Percentiles rank a stretch among this genome's conserved stretches.
phyloP scores from a whole-genome alignment of 495 filamentous ascomycete genomes.

The Bacidia rubella region DNA sequence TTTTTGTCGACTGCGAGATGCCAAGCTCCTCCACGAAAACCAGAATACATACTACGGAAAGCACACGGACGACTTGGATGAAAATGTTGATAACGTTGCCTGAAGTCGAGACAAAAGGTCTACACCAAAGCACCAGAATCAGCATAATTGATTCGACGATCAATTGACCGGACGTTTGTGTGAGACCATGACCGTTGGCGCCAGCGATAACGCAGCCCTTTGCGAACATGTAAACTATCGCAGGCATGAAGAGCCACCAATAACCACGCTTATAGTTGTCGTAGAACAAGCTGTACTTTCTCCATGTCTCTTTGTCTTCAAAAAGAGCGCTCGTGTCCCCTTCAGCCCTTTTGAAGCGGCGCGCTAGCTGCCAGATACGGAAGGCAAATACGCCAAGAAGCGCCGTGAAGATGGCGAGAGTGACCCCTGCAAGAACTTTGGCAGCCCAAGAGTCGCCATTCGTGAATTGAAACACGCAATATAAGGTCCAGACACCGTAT shows the following conservation, averaged over 20 bases:
- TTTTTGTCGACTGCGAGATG: conserved; percentile 88
- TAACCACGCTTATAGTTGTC: conserved; percentile 84
- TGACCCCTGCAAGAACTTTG: conserved; percentile 70
- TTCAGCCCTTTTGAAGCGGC: conserved; percentile 55
- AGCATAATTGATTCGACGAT: conserved; percentile 63
- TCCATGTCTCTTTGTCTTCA: conserved; percentile 82
- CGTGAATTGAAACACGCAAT: conserved; percentile 91
- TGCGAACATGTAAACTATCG: conserved; percentile 84
- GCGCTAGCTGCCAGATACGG: conserved; percentile 68
- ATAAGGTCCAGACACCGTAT: conserved; percentile 90
- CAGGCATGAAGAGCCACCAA: conserved; percentile 93
- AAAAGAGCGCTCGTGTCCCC: conserved; percentile 64
- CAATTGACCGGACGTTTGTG: conserved; percentile 66
- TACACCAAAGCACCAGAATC: conserved; percentile 62
- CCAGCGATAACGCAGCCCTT: conserved; percentile 81
- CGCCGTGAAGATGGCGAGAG: conserved; percentile 64
- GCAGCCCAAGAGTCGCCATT: conserved; percentile 94
- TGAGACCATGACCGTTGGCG: conserved; percentile 72
- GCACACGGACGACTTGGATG: conserved; percentile 86
- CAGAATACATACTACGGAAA: conserved; percentile 79
- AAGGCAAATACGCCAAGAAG: conserved; percentile 66
- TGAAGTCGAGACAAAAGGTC: conserved; percentile 73
- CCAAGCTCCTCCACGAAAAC: conserved; percentile 91
- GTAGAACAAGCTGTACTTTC: conserved; percentile 94
- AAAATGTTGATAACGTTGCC: conserved; percentile 87